Percentiles rank a stretch among this genome's conserved stretches.
Evolutionary conservation across 192 early-diverging fungal genomes (phyloP).

Genomic region (Entomortierella beljakovae): DNA sequence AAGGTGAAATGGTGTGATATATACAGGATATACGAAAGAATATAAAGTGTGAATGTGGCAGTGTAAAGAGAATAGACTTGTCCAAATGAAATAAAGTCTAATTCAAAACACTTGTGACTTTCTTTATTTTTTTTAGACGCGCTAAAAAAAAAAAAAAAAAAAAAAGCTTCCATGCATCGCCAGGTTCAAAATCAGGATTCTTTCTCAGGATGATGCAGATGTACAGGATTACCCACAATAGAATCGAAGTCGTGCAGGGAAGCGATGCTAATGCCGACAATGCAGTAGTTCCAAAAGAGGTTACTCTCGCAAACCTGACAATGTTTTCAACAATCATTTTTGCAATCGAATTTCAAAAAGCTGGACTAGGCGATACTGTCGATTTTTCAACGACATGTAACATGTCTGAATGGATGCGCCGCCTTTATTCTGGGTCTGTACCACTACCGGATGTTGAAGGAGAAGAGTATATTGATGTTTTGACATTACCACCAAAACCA

Average conservation of each 20-base stretch:
- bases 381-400: constrained; percentile 51
- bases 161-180: not conserved
- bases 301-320: constrained; percentile 30
- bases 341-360: constrained; percentile 31
- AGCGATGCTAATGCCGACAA: not conserved
- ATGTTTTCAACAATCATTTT: constrained; percentile 52
- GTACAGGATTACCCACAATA: constrained; percentile 44
- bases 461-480: constrained; percentile 27
- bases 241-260: constrained; percentile 7
- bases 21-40: no score
- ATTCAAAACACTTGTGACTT: no score
- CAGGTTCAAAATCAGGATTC: not conserved
- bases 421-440: constrained; percentile 24
- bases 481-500: constrained; percentile 16
- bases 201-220: constrained; percentile 18
- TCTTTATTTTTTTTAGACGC: no score
- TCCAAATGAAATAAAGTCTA: no score
- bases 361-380: constrained; percentile 35
- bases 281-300: constrained; percentile 6
- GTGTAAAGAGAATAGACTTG: no score
- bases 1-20: no score
- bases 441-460: not conserved
- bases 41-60: no score
- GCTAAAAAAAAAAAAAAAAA: no score
- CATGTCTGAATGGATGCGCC: constrained; percentile 51